phyloP scores from a whole-genome alignment of 179 eudicot genomes.

The Beta corolliflora region DNA sequence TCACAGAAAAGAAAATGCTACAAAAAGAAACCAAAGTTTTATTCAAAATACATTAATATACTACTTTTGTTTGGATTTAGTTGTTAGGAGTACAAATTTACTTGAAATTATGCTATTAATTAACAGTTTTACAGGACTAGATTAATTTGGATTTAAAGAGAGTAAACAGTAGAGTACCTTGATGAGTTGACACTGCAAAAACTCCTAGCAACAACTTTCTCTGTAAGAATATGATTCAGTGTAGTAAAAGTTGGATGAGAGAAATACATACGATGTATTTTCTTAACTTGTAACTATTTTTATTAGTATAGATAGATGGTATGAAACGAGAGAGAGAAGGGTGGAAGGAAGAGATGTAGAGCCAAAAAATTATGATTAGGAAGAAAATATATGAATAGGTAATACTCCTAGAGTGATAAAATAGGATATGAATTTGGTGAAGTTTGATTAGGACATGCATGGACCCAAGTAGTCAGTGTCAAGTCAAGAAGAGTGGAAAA shows the following conservation, averaged over 20 bases:
- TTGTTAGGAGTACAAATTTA: no score
- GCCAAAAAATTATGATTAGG: neutral
- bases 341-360: neutral
- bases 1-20: neutral
- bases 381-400: neutral
- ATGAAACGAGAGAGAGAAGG: neutral
- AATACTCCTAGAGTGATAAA: neutral
- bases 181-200: neutral
- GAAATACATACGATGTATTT: slow-evolving; percentile 5
- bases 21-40: neutral
- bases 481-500: slow-evolving; percentile 15
- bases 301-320: neutral
- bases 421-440: slow-evolving; percentile 14
- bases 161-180: slow-evolving; percentile 16
- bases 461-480: neutral
- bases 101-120: no score
- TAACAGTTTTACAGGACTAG: no score
- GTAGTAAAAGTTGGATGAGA: neutral
- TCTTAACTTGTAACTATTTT: slow-evolving; percentile 4
- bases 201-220: neutral
- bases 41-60: neutral
- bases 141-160: no score
- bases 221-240: neutral
- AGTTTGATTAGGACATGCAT: slow-evolving; percentile 18
- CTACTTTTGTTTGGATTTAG: no score